Base-by-base conservation (phyloP, 148 eudicot genomes). In the Rhododendron ferrugineum region DNA sequence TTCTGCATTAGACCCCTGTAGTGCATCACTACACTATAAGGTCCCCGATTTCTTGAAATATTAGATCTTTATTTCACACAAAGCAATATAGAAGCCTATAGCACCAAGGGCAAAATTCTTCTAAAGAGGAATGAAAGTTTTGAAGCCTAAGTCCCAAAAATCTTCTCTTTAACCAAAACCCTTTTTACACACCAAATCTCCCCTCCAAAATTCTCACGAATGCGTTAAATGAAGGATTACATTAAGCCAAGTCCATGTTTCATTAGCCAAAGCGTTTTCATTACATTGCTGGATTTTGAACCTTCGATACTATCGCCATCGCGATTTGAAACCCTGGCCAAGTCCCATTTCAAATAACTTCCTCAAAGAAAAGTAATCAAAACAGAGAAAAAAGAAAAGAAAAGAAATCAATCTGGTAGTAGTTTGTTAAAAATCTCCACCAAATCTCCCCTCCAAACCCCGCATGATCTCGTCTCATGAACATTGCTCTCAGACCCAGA, bases 391-490 rank as follows among this genome's bases (percentile, higher is more conserved):
- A 37, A 37, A 37, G 5, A 46, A 46, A 9, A 10, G 11, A 1
- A 2, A 46, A 46, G 11, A 9, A 46, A 46, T 46, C 60, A 16
- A 16, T 40, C 20, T 54, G 54, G 54, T 15, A 4, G 58, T 5
- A 5, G 18, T 56, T 54, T 7, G 23, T 56, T 56, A 56, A 5
- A 18, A 20, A 5, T 18, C 23, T 56, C 2, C 62, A 0, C 28
- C 4, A 64, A n/a, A n/a, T 64, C 23, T 73, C 77, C 44, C 22
- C 42, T 14, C 20, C 11, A 75, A 9, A 22, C 1, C 1, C 7
- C 70, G 70, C 70, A 86, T 88, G 89, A 86, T 87, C 72, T 36
- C 62, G 30, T 87, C 90, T 90, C 89, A 93, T 91, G 91, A 86
- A 83, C 87, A 66, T 81, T 70, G 84, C 81, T 85, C 32, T 86